phyloP scores from a whole-genome alignment of 73 alveolate species.

The Tetrahymena malaccensis region DNA sequence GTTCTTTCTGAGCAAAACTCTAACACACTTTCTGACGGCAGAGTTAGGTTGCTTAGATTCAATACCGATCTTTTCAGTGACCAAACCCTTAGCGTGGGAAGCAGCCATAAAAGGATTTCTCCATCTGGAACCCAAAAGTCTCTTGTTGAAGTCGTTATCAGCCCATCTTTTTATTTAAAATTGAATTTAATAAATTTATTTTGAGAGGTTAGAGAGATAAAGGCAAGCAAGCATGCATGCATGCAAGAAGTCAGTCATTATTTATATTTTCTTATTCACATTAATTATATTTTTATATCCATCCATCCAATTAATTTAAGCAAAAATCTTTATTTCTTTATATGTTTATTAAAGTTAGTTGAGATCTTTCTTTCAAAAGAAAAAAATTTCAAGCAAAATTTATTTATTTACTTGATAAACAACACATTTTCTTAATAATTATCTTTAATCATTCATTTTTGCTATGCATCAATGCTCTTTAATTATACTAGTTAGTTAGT shows the following conservation, averaged over 20 bases:
- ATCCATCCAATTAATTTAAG: background rate
- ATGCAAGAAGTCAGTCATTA: too few relatives aligned
- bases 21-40: constrained; percentile 75
- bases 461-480: background rate
- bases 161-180: constrained; percentile 48
- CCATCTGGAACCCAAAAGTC: constrained; percentile 61
- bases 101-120: constrained; percentile 67
- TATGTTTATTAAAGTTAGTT: too few relatives aligned
- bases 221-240: too few relatives aligned
- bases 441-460: background rate
- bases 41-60: constrained; percentile 73
- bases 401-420: background rate
- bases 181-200: too few relatives aligned
- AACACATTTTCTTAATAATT: background rate
- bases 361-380: too few relatives aligned
- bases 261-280: too few relatives aligned
- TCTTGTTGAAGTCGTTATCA: constrained; percentile 56
- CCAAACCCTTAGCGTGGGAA: constrained; percentile 68
- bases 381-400: too few relatives aligned
- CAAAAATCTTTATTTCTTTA: background rate
- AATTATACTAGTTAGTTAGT: background rate
- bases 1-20: constrained; percentile 62
- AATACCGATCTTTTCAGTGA: constrained; percentile 59
- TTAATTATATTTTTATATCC: background rate
- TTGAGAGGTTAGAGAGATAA: background rate